Percentiles rank a stretch among this genome's conserved stretches.
These are phyloP conservation scores for Irpex sp. DNA, from an alignment of 1,284 basidiomycete species.

Conservation along the genomic window DNA sequence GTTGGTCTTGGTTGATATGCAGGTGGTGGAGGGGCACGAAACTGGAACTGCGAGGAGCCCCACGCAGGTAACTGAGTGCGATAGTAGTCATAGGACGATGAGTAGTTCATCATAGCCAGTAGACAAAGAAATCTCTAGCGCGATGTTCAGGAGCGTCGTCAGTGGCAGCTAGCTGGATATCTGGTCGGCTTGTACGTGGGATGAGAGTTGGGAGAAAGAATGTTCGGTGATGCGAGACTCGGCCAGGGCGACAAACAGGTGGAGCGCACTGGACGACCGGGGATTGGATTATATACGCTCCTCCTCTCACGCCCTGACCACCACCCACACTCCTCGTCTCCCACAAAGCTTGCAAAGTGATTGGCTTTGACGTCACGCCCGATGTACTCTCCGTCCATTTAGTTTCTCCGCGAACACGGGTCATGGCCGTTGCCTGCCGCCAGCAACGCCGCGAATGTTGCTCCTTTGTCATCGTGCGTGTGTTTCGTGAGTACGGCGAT, in stretches of 20 bases:
- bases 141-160: neutral
- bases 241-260: neutral
- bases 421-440: neutral
- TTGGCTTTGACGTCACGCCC: slow-evolving; percentile 10
- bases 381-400: neutral
- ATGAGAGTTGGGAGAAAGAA: slow-evolving; percentile 2
- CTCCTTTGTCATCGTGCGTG: neutral
- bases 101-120: neutral
- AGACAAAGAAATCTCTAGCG: neutral
- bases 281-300: neutral
- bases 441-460: neutral
- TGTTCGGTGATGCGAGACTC: neutral
- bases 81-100: slow-evolving; percentile 16
- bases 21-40: slow-evolving; percentile 49
- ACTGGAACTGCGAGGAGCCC: slow-evolving; percentile 40
- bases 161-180: neutral
- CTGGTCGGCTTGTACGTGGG: neutral
- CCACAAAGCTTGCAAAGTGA: neutral
- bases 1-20: slow-evolving; percentile 55
- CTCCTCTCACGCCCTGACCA: neutral
- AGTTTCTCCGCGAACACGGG: neutral
- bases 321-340: neutral
- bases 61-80: slow-evolving; percentile 18
- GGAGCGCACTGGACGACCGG: neutral
- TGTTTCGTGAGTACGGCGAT: too few relatives aligned